Conservation (phyloP, 495 filamentous ascomycete species). For the Chaetomidium leptoderma region DNA sequence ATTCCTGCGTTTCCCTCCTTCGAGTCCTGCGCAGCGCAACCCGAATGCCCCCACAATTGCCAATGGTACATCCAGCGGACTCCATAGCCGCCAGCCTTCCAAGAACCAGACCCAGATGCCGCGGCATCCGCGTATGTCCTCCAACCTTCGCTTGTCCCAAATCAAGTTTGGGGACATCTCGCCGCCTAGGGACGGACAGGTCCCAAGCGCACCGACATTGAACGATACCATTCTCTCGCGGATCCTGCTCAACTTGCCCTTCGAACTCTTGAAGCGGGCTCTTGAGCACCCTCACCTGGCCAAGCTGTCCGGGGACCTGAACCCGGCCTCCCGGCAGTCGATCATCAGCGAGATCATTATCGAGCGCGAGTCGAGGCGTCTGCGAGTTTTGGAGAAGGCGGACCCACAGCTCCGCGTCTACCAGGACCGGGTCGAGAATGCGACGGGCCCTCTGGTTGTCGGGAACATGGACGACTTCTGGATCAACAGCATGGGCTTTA, state of each 20-base stretch:
- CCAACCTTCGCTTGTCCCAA: slow-evolving; percentile 51
- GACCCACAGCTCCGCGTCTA: slow-evolving; percentile 21
- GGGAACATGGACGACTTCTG: slow-evolving; percentile 22
- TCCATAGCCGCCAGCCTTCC: slow-evolving; percentile 24
- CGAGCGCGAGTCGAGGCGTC: slow-evolving; percentile 55
- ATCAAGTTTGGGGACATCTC: slow-evolving; percentile 66
- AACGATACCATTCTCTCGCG: slow-evolving; percentile 50
- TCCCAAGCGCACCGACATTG: slow-evolving; percentile 10
- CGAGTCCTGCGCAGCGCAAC: slow-evolving; percentile 8
- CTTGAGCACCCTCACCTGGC: slow-evolving; percentile 50
- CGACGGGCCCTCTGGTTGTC: slow-evolving; percentile 20
- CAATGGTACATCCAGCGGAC: slow-evolving; percentile 31
- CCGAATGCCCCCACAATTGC: slow-evolving; percentile 30
- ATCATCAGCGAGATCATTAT: slow-evolving; percentile 52
- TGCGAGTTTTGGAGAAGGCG: slow-evolving; percentile 34
- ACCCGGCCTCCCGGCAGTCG: slow-evolving; percentile 37
- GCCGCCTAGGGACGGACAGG: slow-evolving; percentile 35
- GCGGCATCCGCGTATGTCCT: slow-evolving; percentile 22
- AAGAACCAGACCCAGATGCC: slow-evolving; percentile 25
- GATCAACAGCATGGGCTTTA: slow-evolving; percentile 39
- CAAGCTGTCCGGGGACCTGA: slow-evolving; percentile 42
- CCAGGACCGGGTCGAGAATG: slow-evolving; percentile 22
- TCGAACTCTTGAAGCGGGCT: slow-evolving; percentile 52
- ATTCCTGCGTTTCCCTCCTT: slow-evolving; percentile 35
- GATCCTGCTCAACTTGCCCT: slow-evolving; percentile 61